phyloP scores from a whole-genome alignment of 192 early-diverging fungal genomes.

The Umbelopsis ramanniana region DNA sequence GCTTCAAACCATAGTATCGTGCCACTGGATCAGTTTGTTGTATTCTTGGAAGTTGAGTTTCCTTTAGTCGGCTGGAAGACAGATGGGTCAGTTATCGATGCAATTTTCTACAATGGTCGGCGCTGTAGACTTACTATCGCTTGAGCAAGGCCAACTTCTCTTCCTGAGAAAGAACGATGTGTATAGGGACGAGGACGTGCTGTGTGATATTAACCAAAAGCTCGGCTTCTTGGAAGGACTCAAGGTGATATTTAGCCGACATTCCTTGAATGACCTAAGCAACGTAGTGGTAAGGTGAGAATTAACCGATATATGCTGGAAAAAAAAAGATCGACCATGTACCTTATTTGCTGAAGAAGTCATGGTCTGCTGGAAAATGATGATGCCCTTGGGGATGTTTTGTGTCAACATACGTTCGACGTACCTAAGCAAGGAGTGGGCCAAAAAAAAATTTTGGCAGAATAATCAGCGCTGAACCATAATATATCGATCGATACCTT shows the following conservation, averaged over 20 bases:
- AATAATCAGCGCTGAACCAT: background rate
- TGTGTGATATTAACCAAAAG: slow-evolving; percentile 97
- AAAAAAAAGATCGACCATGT: slow-evolving; percentile 16
- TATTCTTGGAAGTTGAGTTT: slow-evolving; percentile 95
- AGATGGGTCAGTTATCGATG: no score
- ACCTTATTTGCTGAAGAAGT: slow-evolving; percentile 87
- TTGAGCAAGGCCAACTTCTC: slow-evolving; percentile 91
- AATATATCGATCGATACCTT: background rate
- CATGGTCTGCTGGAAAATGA: slow-evolving; percentile 84
- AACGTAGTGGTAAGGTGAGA: background rate
- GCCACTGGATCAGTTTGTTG: slow-evolving; percentile 88
- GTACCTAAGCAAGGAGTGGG: slow-evolving; percentile 44
- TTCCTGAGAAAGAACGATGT: slow-evolving; percentile 81
- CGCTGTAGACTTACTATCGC: slow-evolving; percentile 74
- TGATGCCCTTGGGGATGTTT: slow-evolving; percentile 80
- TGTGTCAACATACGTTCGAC: slow-evolving; percentile 85
- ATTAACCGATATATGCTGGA: background rate
- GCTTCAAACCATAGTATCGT: slow-evolving; percentile 92
- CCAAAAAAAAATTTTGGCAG: slow-evolving; percentile 26
- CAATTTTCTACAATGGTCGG: no score
- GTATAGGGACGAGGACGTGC: slow-evolving; percentile 94
- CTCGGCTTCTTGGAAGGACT: slow-evolving; percentile 90
- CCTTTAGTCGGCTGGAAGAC: slow-evolving; percentile 78
- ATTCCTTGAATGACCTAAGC: slow-evolving; percentile 67
- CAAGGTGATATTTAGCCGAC: slow-evolving; percentile 72